Percentiles rank a stretch among this genome's conserved stretches.
phyloP scores from a whole-genome alignment of 768 basidiomycete genomes.

The Boletellus sp. region DNA sequence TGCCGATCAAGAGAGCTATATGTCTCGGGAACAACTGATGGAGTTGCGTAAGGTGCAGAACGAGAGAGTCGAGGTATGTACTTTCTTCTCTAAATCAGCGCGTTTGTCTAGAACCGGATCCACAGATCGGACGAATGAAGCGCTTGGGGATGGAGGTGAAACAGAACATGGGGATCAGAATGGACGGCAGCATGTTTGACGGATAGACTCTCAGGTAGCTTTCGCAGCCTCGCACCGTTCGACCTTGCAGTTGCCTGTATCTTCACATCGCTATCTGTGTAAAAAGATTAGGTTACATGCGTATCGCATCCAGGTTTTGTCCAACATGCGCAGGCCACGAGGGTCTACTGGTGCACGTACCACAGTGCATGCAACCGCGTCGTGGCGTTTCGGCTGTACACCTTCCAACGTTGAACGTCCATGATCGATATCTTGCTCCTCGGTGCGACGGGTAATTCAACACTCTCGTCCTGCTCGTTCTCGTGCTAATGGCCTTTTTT shows the following conservation, averaged over 20 bases:
- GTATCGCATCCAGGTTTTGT: not conserved
- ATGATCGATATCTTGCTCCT: slow-evolving; percentile 63
- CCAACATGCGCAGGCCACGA: slow-evolving; percentile 14
- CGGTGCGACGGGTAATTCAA: slow-evolving; percentile 56
- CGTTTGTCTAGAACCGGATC: not conserved
- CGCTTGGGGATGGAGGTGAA: slow-evolving; percentile 85
- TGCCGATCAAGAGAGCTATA: slow-evolving; percentile 67
- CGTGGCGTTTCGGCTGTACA: slow-evolving; percentile 2
- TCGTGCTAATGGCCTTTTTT: slow-evolving; percentile 7
- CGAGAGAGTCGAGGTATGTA: slow-evolving; percentile 72
- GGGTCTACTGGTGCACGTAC: slow-evolving; percentile 1
- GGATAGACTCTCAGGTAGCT: slow-evolving; percentile 21
- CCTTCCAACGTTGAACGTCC: slow-evolving; percentile 12
- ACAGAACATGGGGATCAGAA: slow-evolving; percentile 79
- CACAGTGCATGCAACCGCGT: not conserved
- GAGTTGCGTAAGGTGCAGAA: slow-evolving; percentile 82
- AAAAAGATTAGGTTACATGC: not conserved
- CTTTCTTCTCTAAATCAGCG: not conserved
- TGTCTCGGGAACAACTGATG: slow-evolving; percentile 74
- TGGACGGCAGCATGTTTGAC: slow-evolving; percentile 71
- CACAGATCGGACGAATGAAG: slow-evolving; percentile 77
- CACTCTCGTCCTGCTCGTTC: slow-evolving; percentile 1
- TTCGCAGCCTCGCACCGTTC: not conserved
- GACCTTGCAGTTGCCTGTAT: not conserved
- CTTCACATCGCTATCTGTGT: no score